Conservation (phyloP, 1,139 yeast species). For the Hyphopichia fennica region DNA sequence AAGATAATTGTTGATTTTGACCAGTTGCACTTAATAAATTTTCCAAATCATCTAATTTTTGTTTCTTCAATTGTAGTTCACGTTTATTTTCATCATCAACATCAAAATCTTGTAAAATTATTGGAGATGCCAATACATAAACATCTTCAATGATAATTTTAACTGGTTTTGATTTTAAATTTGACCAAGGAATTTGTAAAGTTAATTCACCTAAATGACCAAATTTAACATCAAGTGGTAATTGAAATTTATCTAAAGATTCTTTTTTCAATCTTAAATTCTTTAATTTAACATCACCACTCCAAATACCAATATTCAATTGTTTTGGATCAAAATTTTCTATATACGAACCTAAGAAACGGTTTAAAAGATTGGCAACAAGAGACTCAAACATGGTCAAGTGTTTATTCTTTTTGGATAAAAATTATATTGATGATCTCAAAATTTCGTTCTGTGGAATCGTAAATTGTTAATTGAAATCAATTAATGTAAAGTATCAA, state of each 20-base stretch:
- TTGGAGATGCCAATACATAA: conserved; percentile 78
- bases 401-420: too few relatives aligned
- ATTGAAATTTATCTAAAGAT: conserved; percentile 79
- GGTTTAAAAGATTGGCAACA: conserved; percentile 54
- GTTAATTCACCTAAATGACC: conserved; percentile 91
- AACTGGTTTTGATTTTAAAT: conserved; percentile 89
- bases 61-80: conserved; percentile 64
- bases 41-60: conserved; percentile 70
- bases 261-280: conserved; percentile 76
- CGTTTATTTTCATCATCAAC: conserved; percentile 66
- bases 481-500: too few relatives aligned
- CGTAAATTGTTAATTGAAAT: too few relatives aligned
- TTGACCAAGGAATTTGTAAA: conserved; percentile 95
- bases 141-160: conserved; percentile 88
- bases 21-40: conserved; percentile 48
- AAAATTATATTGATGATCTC: too few relatives aligned
- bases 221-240: conserved; percentile 86
- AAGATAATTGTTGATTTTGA: conserved; percentile 38
- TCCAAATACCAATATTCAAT: conserved; percentile 93
- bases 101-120: conserved; percentile 51
- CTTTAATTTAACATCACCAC: conserved; percentile 89
- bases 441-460: too few relatives aligned
- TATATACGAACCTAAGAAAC: conserved; percentile 69
- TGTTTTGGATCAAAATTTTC: conserved; percentile 96
- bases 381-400: conserved; percentile 53